Evolutionary conservation across 345 rosid species (phyloP).

Genomic region (Toxicodendron radicans): DNA sequence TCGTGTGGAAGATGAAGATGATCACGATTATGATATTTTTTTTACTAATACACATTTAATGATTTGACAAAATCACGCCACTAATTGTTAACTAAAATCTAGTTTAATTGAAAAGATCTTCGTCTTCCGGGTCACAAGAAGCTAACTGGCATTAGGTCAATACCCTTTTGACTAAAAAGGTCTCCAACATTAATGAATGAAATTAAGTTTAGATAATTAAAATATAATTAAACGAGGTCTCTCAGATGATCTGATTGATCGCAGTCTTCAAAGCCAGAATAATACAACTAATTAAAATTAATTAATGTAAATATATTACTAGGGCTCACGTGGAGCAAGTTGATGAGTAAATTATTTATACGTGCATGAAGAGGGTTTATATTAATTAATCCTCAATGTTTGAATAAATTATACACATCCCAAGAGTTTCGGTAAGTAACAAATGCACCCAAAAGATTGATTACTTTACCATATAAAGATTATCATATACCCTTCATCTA

Average conservation of each 20-base stretch:
- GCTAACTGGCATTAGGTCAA: not conserved
- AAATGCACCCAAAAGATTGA: no score
- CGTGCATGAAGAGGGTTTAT: not conserved
- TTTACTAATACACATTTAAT: not conserved
- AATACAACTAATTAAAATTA: not conserved
- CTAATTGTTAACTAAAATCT: no score
- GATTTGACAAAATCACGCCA: not conserved
- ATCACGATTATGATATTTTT: no score
- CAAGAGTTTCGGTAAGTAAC: no score
- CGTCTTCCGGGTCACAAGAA: not conserved
- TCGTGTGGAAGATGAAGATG: not conserved
- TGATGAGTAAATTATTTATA: not conserved
- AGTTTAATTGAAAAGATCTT: not conserved
- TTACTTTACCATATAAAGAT: no score
- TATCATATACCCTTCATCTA: no score
- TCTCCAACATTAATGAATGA: no score
- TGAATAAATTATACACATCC: no score
- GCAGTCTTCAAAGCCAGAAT: not conserved
- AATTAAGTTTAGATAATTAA: no score
- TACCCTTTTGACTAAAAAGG: not conserved
- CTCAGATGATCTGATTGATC: conserved; percentile 5
- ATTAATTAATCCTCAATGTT: no score
- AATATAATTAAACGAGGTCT: no score
- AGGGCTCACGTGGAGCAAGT: conserved; percentile 29
- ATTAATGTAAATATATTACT: not conserved